phyloP scores from a whole-genome alignment of 2,329 filamentous ascomycete species.

The Beauveria pseudobassiana region DNA sequence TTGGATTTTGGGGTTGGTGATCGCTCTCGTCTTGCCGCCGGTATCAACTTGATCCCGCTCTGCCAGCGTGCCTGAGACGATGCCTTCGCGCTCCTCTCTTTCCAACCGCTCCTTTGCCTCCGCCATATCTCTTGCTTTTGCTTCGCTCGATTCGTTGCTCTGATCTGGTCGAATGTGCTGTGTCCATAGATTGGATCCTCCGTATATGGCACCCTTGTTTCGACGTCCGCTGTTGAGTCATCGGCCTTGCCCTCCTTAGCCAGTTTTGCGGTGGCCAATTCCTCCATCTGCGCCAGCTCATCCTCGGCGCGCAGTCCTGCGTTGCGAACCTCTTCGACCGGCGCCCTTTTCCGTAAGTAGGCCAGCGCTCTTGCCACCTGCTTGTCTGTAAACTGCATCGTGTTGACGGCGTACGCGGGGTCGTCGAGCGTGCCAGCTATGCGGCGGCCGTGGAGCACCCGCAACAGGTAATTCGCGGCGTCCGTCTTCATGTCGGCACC shows the following conservation, averaged over 20 bases:
- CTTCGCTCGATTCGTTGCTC: conserved; percentile 43
- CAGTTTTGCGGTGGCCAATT: conserved; percentile 20
- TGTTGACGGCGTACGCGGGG: conserved; percentile 42
- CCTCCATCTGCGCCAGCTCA: conserved; percentile 48
- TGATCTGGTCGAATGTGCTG: conserved; percentile 49
- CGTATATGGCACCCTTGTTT: conserved; percentile 20
- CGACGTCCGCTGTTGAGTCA: conserved; percentile 17
- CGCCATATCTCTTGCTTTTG: conserved; percentile 18
- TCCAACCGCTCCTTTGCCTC: neutral
- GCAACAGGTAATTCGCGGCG: conserved; percentile 46
- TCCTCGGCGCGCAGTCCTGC: conserved; percentile 56
- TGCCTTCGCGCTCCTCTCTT: conserved; percentile 32
- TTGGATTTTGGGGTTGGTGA: conserved; percentile 30
- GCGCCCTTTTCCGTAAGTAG: conserved; percentile 47
- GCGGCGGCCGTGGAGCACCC: conserved; percentile 54
- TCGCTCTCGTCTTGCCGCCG: conserved; percentile 28
- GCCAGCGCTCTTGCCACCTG: conserved; percentile 41
- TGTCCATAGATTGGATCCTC: conserved; percentile 49
- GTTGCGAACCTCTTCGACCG: conserved; percentile 53
- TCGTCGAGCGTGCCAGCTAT: conserved; percentile 58
- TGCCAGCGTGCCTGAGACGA: conserved; percentile 33
- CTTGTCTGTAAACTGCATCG: conserved; percentile 32
- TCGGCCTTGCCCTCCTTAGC: conserved; percentile 17
- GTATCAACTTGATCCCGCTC: conserved; percentile 19
- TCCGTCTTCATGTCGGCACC: conserved; percentile 36